These are phyloP conservation scores for Dichotomocladium elegans DNA, from an alignment of 371 early-diverging fungal species.

Conservation along the genomic window DNA sequence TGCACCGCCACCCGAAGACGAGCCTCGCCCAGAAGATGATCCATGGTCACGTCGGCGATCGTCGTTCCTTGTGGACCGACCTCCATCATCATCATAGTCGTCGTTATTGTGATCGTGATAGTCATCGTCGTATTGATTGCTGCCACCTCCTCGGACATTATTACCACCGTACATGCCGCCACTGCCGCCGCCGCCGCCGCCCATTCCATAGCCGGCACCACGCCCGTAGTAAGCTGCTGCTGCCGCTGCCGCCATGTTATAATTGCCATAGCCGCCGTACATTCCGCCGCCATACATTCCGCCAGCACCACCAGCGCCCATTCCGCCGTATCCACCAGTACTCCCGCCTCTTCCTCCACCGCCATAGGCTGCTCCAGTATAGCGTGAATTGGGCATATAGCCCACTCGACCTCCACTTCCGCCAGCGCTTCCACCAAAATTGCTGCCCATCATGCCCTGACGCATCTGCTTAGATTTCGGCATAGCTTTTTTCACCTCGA, in stretches of 20 bases:
- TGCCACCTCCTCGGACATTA: background rate
- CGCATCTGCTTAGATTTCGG: slow-evolving; percentile 50
- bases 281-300: slow-evolving; percentile 23
- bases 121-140: background rate
- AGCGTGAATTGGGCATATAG: slow-evolving; percentile 40
- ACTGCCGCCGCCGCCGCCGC: background rate
- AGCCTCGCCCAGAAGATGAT: slow-evolving; percentile 6
- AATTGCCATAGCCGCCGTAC: slow-evolving; percentile 27
- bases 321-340: background rate
- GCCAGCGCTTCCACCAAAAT: slow-evolving; percentile 27
- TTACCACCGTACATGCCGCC: background rate
- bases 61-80: slow-evolving; percentile 8
- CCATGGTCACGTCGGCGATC: slow-evolving; percentile 13
- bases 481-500: slow-evolving; percentile 67
- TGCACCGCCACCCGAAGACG: slow-evolving; percentile 21
- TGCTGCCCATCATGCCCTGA: slow-evolving; percentile 23
- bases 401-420: slow-evolving; percentile 26
- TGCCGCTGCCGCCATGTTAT: slow-evolving; percentile 23
- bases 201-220: background rate
- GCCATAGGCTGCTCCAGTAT: slow-evolving; percentile 34
- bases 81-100: slow-evolving; percentile 5
- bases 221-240: slow-evolving; percentile 4
- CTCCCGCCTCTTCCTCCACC: slow-evolving; percentile 17
- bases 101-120: too few relatives aligned
- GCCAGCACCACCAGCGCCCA: slow-evolving; percentile 19